Percentiles rank a stretch among this genome's conserved stretches.
Conservation (phyloP, 352 stramenopile genomes). For the Phytophthora rubi region DNA sequence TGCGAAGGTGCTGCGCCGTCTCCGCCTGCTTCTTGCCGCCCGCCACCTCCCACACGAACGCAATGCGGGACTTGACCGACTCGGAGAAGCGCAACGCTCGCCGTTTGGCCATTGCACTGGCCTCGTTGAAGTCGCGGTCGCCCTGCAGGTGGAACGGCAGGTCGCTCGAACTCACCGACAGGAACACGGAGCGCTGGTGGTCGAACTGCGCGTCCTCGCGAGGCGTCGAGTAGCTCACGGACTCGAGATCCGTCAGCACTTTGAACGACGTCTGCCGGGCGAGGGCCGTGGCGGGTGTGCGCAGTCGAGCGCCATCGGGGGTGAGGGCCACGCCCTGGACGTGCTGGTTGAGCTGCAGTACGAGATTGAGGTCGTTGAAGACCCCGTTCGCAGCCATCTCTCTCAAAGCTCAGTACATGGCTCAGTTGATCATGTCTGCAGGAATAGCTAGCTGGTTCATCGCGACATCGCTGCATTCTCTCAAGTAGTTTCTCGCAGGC, state of each 20-base stretch:
- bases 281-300: conserved; percentile 18
- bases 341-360: conserved; percentile 75
- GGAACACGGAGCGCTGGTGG: conserved; percentile 57
- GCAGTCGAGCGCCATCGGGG: conserved; percentile 21
- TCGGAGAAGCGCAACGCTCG: conserved; percentile 59
- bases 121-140: conserved; percentile 71
- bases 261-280: conserved; percentile 67
- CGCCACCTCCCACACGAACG: conserved; percentile 74
- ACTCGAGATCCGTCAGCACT: conserved; percentile 68
- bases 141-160: conserved; percentile 83
- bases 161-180: conserved; percentile 24
- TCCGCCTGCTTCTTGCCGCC: conserved; percentile 45
- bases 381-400: conserved; percentile 58
- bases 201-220: conserved; percentile 72
- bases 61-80: conserved; percentile 48
- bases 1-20: conserved; percentile 28
- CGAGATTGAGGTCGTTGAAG: conserved; percentile 79
- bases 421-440: neutral
- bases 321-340: conserved; percentile 50
- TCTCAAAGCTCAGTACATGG: neutral
- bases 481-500: conserved; percentile 21
- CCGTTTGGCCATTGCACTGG: conserved; percentile 58
- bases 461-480: too few species aligned
- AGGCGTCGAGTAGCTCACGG: conserved; percentile 47
- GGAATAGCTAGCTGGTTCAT: neutral